phyloP scores from a whole-genome alignment of 192 early-diverging fungal species.

The Backusella circina region DNA sequence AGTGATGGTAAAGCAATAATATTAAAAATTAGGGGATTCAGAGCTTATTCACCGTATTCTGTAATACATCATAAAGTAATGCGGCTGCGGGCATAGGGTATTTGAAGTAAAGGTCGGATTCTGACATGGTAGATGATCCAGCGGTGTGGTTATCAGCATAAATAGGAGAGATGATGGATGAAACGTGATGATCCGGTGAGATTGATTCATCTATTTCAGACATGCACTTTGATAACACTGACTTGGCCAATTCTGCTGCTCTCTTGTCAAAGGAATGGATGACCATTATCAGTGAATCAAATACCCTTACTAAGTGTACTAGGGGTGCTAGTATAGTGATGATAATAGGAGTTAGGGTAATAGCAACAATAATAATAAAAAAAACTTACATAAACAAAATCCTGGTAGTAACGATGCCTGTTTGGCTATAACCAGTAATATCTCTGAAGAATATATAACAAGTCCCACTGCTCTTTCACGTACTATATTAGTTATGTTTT shows the following conservation, averaged over 20 bases:
- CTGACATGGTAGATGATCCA: neutral
- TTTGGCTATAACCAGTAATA: neutral
- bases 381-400: neutral
- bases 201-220: neutral
- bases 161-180: neutral
- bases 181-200: neutral
- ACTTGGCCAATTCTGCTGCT: neutral
- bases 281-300: neutral
- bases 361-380: neutral
- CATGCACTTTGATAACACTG: neutral
- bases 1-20: neutral
- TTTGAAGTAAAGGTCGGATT: neutral
- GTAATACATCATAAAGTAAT: slow-evolving; percentile 2
- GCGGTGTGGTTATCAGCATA: neutral
- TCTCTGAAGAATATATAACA: neutral
- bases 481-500: neutral
- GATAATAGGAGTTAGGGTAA: neutral
- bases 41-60: neutral
- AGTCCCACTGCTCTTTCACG: neutral
- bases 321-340: neutral
- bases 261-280: neutral
- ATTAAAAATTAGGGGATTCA: neutral
- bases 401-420: neutral
- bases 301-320: neutral
- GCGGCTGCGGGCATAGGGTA: slow-evolving; percentile 1